Evolutionary conservation across 768 basidiomycete genomes (phyloP).

Genomic region (Rhizopogon salebrosus): DNA sequence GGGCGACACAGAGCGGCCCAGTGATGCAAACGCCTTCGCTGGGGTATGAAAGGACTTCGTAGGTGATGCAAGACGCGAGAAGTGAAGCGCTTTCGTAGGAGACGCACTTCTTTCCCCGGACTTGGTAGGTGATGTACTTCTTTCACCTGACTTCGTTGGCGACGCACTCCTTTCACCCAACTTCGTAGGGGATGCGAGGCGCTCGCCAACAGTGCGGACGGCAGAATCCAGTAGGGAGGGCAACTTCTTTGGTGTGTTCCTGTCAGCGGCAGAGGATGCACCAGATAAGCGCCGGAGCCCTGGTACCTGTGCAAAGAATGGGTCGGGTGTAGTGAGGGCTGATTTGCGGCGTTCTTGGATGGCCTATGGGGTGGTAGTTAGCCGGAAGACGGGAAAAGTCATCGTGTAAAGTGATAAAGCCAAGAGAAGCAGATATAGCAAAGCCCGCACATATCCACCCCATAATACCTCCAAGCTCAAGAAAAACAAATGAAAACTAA

Average conservation of each 20-base stretch:
- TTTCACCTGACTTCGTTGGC: not conserved
- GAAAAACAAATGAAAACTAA: not conserved
- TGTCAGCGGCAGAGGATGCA: not conserved
- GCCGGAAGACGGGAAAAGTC: not conserved
- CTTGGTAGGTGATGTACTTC: not conserved
- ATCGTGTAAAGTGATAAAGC: not conserved
- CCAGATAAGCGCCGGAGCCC: conserved; percentile 35
- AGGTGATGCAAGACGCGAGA: not conserved
- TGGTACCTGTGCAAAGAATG: conserved; percentile 50
- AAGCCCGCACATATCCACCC: not conserved
- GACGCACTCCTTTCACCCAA: not conserved
- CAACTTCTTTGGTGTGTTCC: not conserved
- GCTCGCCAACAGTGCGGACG: not conserved
- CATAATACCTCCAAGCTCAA: not conserved
- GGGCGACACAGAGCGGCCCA: not conserved
- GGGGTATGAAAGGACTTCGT: conserved; percentile 4
- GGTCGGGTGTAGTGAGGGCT: conserved; percentile 43
- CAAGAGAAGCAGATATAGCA: not conserved
- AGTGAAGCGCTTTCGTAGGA: conserved; percentile 1
- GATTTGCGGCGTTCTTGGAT: conserved; percentile 61
- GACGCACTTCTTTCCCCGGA: conserved; percentile 1
- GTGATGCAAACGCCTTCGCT: not conserved
- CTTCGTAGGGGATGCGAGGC: not conserved
- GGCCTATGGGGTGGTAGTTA: conserved; percentile 29
- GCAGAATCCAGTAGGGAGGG: conserved; percentile 3